These are phyloP conservation scores for Colletotrichum liaoningense DNA, from an alignment of 2,329 filamentous ascomycete genomes.

Conservation along the genomic window DNA sequence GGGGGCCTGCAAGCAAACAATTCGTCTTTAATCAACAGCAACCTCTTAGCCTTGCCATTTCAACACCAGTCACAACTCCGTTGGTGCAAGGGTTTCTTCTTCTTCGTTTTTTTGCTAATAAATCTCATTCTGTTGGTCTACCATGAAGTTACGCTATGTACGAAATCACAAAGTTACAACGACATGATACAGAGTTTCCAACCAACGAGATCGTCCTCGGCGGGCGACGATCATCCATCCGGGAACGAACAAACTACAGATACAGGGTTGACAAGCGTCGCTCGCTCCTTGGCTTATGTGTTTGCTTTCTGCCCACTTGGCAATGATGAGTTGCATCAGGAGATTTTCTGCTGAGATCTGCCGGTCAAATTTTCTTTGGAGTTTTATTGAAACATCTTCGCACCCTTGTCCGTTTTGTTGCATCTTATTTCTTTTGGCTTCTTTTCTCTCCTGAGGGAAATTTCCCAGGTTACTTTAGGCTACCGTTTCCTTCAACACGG, in stretches of 20 bases:
- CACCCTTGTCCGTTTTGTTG: background rate
- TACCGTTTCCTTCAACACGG: background rate
- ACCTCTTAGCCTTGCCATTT: background rate
- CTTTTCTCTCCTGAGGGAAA: background rate
- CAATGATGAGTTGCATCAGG: constrained; percentile 6
- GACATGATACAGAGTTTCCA: no score
- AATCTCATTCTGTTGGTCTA: background rate
- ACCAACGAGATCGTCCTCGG: no score
- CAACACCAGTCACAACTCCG: background rate
- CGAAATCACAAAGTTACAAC: no score
- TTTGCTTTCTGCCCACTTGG: background rate
- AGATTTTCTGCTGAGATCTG: constrained; percentile 6
- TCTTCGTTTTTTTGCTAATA: background rate
- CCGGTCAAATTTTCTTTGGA: constrained; percentile 1
- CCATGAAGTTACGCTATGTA: background rate
- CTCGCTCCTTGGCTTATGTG: background rate
- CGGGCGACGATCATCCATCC: no score
- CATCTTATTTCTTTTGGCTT: background rate
- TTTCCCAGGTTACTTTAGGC: background rate
- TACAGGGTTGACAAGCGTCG: no score
- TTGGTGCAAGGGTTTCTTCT: background rate
- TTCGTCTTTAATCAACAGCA: background rate
- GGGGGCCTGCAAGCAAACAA: background rate
- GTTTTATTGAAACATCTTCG: background rate
- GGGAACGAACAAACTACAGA: background rate